Evolutionary conservation across 768 basidiomycete species (phyloP), one percentile per base, ranked within the genome.

Genomic region (Neoboletus subvelutipes): DNA sequence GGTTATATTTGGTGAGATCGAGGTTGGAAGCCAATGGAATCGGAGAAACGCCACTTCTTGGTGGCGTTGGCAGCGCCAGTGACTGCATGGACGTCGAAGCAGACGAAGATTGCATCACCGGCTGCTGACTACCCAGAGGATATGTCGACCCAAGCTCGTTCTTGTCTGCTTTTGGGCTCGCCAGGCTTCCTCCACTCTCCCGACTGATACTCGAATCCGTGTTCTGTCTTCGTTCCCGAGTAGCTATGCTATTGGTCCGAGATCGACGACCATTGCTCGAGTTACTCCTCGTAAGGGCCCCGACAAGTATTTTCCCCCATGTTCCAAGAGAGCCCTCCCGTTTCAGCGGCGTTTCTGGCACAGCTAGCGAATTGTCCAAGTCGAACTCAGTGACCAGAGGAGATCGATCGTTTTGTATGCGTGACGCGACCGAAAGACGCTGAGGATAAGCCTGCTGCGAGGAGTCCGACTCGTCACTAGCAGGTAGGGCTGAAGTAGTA

Each of bases 181-280:
- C 83, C 37, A 86, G 71, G 67, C 89, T 91, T 40, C 78, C 84
- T 9, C 87, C 87, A 66, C 90, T 91, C 73, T 91, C 88, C 42
- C 88, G 78, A 65, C 86, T 89, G 50, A 87, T 74, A 60, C 83
- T 85, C 17, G 88, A 88, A 64, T 90, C 88, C 3, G 85, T 85
- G 56, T 86, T 78, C 67, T 86, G 84, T 40, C 86, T 80, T 64
- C 83, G 76, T 56, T 87, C 84, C 48, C 87, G 83, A 45, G 81
- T 80, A 42, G 79, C 79, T 54, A 90, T 81, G 66, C 88, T 90
- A 64, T 92, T 91, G 40, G 87, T 85, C 40, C 91, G 85, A 50
- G 90, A 91, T 48, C 90, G 85, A 63, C 89, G 82, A 9, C 90
- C 90, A 51, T 74, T 79, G 50, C 78, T 80, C 42, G 90, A 90